Evolutionary conservation across 2,329 filamentous ascomycete species (phyloP), one percentile per base, ranked within the genome.

Genomic region (Pezicula carpinea): DNA sequence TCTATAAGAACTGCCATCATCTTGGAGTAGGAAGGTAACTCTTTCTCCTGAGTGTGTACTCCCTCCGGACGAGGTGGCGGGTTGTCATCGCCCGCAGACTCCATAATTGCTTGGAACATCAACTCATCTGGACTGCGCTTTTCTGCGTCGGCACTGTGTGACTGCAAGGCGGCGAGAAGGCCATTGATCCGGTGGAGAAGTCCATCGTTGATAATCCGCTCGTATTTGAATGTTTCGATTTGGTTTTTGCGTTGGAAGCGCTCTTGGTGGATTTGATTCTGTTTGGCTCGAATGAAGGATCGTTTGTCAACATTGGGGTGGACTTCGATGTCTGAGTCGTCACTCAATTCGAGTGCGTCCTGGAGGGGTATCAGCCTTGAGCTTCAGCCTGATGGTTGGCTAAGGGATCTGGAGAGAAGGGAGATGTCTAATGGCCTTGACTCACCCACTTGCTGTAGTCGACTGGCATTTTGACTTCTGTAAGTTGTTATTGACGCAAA

Each of bases 1-100:
- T 99, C 93, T 17, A 97, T 79, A 59, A 99, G 69, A n/a, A 85
- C 82, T n/a, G 88, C 88, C 86, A 99, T 91, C 93, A 99, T 99
- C 73, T 95, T 89, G 33, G 89, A 93, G 64, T 96, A 99, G 13
- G 84, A 86, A 1, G 88, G 89, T 58, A 88, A 81, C 61, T 77
- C 64, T 23, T 83, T 82, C 57, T 85, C 82, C 46, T 89, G 76
- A 35, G 77, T 76, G 62, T 95, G 85, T 22, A 96, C 85, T 39
- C 88, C 90, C 55, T 83, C 84, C 2, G 91, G 91, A 19, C 87
- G 75, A 42, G 79, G 75, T 7, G 87, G 83, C 3, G 89, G 87
- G 52, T 81, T 80, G 63, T 89, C 82, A 60, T 85, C 77, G 15
- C 80, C 79, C 7, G 85, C 83, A 31, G 82, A 85, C 67, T 96